These are phyloP conservation scores for Lactifluus volemus DNA, from an alignment of 768 basidiomycete genomes.

Conservation along the genomic window DNA sequence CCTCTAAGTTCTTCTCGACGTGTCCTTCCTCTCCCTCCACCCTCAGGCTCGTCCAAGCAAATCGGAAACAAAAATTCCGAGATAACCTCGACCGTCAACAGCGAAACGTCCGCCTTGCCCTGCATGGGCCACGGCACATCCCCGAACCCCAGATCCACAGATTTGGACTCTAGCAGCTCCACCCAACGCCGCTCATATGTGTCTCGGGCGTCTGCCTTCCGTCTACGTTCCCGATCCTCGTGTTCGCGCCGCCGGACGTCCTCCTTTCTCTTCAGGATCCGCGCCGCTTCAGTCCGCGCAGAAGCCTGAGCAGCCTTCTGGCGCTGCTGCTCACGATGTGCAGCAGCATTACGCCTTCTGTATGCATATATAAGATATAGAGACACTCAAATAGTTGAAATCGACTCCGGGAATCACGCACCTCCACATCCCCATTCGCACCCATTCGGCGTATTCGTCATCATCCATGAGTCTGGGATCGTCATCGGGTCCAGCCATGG, in stretches of 20 bases:
- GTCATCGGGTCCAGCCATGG: conserved; percentile 21
- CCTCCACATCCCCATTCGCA: conserved; percentile 82
- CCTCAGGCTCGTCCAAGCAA: conserved; percentile 32
- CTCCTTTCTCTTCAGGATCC: conserved; percentile 42
- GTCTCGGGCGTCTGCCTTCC: conserved; percentile 43
- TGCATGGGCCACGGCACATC: conserved; percentile 59
- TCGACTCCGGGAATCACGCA: conserved; percentile 26
- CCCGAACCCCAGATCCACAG: conserved; percentile 31
- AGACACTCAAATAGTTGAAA: neutral
- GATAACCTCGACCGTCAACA: conserved; percentile 34
- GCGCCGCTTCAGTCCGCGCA: conserved; percentile 44
- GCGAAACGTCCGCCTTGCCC: conserved; percentile 19
- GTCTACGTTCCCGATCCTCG: conserved; percentile 37
- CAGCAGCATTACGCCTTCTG: conserved; percentile 61
- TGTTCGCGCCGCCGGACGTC: conserved; percentile 44
- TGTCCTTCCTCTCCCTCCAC: conserved; percentile 25
- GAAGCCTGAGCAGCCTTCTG: conserved; percentile 46
- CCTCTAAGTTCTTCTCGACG: conserved; percentile 46
- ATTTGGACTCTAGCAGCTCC: conserved; percentile 27
- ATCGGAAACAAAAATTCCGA: conserved; percentile 42
- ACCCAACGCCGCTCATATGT: conserved; percentile 47
- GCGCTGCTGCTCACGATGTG: conserved; percentile 53
- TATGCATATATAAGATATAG: neutral
- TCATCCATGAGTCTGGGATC: conserved; percentile 59
- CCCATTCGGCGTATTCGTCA: conserved; percentile 83